Conservation (phyloP, 257 asterid species). For the Cordia subcordata region DNA sequence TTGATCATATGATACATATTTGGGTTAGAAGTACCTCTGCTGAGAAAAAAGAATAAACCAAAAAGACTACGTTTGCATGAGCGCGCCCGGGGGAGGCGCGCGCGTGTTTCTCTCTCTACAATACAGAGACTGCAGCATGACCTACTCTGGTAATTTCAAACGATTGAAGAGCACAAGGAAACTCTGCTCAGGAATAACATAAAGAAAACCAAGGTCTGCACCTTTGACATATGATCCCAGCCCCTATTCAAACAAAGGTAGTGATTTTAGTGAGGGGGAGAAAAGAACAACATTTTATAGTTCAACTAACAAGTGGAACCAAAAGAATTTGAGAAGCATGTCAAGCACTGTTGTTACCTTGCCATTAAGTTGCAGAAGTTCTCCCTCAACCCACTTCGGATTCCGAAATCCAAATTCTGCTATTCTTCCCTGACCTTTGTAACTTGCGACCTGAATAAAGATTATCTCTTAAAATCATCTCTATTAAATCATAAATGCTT, state of each 20-base stretch:
- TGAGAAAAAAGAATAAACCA: too few relatives aligned
- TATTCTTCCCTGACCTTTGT: slow-evolving; percentile 88
- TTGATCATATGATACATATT: too few relatives aligned
- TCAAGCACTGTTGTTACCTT: slow-evolving; percentile 42
- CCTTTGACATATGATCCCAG: slow-evolving; percentile 78
- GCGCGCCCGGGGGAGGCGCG: too few relatives aligned
- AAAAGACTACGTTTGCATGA: too few relatives aligned
- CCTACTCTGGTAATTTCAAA: slow-evolving; percentile 71
- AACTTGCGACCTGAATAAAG: slow-evolving; percentile 59
- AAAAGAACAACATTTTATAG: not conserved
- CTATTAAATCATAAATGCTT: not conserved
- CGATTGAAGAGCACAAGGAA: slow-evolving; percentile 91
- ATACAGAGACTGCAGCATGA: not conserved
- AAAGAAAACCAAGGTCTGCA: slow-evolving; percentile 92
- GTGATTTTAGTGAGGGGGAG: not conserved
- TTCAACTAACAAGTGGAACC: not conserved
- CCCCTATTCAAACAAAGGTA: slow-evolving; percentile 41
- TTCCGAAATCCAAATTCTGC: slow-evolving; percentile 84
- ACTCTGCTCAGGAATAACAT: slow-evolving; percentile 84
- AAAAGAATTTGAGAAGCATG: not conserved
- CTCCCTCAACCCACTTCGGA: slow-evolving; percentile 94
- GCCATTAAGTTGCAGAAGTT: slow-evolving; percentile 85
- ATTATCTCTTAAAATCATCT: not conserved
- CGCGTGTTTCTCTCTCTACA: too few relatives aligned
- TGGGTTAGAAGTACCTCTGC: too few relatives aligned